These are phyloP conservation scores for Fusarium anguioides DNA, from an alignment of 2,329 filamentous ascomycete genomes.

Conservation along the genomic window DNA sequence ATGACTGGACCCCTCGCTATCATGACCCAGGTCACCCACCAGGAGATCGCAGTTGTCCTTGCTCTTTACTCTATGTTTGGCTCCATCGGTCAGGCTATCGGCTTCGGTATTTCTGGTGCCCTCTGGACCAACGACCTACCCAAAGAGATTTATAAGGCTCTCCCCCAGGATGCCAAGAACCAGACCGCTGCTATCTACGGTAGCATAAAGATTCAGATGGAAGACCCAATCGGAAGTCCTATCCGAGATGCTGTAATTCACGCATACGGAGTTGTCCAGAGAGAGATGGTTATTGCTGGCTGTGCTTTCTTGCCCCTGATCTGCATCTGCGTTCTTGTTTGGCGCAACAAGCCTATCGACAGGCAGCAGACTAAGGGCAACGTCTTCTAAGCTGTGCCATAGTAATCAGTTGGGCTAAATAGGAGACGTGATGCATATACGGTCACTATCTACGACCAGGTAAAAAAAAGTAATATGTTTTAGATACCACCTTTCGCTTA, in stretches of 20 bases:
- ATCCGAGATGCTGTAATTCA: conserved; percentile 65
- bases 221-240: conserved; percentile 58
- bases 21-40: conserved; percentile 46
- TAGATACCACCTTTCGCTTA: neutral
- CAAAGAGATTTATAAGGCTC: conserved; percentile 60
- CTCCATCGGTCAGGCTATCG: conserved; percentile 49
- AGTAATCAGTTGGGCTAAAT: neutral
- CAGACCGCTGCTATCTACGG: conserved; percentile 64
- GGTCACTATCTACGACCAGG: neutral
- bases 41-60: conserved; percentile 49
- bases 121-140: conserved; percentile 49
- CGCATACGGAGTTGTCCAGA: conserved; percentile 66
- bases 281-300: conserved; percentile 57
- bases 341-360: conserved; percentile 61
- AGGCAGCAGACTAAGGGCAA: conserved; percentile 62
- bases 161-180: conserved; percentile 55
- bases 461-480: neutral
- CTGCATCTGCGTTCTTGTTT: conserved; percentile 57
- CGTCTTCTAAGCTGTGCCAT: conserved; percentile 55
- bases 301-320: conserved; percentile 49
- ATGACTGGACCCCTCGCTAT: conserved; percentile 45
- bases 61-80: conserved; percentile 47
- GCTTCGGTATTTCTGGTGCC: conserved; percentile 46
- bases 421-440: neutral
- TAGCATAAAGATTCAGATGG: conserved; percentile 63